Evolutionary conservation across 495 filamentous ascomycete species (phyloP).

Genomic region (Daldinia decipiens): DNA sequence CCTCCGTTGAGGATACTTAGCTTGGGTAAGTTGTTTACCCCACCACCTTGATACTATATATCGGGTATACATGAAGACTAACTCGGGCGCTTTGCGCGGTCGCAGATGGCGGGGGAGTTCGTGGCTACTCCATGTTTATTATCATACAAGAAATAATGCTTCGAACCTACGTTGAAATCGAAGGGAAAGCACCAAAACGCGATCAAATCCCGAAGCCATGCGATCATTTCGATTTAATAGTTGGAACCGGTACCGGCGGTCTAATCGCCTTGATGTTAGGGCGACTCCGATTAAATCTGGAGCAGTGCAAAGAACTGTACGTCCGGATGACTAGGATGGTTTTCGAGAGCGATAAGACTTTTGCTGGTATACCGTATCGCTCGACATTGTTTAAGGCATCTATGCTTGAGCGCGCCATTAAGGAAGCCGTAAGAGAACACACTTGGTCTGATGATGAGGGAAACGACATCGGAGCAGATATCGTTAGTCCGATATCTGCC

Average conservation of each 20-base stretch:
- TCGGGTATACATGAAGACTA: conserved; percentile 18
- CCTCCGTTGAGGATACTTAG: conserved; percentile 92
- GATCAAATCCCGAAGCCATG: conserved; percentile 95
- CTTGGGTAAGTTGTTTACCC: conserved; percentile 69
- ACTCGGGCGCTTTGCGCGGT: conserved; percentile 15
- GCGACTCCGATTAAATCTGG: conserved; percentile 87
- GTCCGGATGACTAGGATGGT: conserved; percentile 92
- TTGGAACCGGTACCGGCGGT: conserved; percentile 92
- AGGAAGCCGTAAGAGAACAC: conserved; percentile 86
- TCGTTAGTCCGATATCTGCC: conserved; percentile 48
- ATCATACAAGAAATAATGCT: conserved; percentile 98
- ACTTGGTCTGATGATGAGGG: conserved; percentile 84
- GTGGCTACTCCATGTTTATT: conserved; percentile 96
- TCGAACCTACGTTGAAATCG: conserved; percentile 83
- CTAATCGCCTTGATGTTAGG: conserved; percentile 97
- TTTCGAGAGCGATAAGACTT: conserved; percentile 97
- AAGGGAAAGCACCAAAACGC: conserved; percentile 82
- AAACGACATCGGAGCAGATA: conserved; percentile 63
- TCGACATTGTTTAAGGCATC: conserved; percentile 96
- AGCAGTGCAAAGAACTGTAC: conserved; percentile 96
- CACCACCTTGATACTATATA: not conserved
- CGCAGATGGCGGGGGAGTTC: conserved; percentile 92
- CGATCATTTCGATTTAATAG: conserved; percentile 98
- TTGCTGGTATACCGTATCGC: conserved; percentile 91
- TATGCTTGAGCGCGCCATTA: conserved; percentile 92